Evolutionary conservation across 2,329 filamentous ascomycete genomes (phyloP).

Genomic region (Canariomyces notabilis): DNA sequence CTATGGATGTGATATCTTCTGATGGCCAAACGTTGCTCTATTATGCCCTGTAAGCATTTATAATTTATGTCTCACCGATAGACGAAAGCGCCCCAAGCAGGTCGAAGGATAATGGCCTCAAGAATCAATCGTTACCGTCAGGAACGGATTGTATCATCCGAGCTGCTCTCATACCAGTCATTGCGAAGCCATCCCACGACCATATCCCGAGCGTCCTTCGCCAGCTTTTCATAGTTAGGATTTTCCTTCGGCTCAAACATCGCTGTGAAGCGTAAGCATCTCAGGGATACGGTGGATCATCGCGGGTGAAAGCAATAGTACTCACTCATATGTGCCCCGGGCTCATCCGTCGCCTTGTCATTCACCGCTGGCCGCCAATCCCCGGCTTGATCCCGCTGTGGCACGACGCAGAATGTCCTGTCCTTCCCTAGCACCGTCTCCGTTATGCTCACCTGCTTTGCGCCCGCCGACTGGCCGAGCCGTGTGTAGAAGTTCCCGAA

Average conservation of each 20-base stretch:
- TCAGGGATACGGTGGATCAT: no score
- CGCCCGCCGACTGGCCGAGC: conserved; percentile 63
- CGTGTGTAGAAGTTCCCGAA: conserved; percentile 86
- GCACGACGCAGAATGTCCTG: conserved; percentile 85
- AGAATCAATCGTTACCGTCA: background rate
- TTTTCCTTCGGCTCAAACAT: conserved; percentile 73
- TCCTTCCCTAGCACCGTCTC: conserved; percentile 60
- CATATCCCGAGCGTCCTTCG: conserved; percentile 59
- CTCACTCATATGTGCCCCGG: conserved; percentile 69
- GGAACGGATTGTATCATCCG: conserved; percentile 29
- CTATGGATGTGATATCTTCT: background rate
- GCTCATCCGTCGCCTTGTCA: conserved; percentile 73
- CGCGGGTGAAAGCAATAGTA: conserved; percentile 14
- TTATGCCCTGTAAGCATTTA: background rate
- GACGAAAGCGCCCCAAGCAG: no score
- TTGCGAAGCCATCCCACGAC: conserved; percentile 61
- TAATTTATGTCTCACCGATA: no score
- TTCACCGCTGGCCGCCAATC: conserved; percentile 71
- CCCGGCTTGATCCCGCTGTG: conserved; percentile 47
- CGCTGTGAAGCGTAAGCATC: conserved; percentile 34
- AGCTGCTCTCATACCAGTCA: conserved; percentile 61
- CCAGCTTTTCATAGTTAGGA: conserved; percentile 64
- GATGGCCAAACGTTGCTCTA: background rate
- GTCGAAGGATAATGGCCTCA: no score
- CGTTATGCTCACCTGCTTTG: conserved; percentile 47